Evolutionary conservation across 2,329 filamentous ascomycete species (phyloP), one percentile per base, ranked within the genome.

Genomic region (Teratosphaeria gauchensis): DNA sequence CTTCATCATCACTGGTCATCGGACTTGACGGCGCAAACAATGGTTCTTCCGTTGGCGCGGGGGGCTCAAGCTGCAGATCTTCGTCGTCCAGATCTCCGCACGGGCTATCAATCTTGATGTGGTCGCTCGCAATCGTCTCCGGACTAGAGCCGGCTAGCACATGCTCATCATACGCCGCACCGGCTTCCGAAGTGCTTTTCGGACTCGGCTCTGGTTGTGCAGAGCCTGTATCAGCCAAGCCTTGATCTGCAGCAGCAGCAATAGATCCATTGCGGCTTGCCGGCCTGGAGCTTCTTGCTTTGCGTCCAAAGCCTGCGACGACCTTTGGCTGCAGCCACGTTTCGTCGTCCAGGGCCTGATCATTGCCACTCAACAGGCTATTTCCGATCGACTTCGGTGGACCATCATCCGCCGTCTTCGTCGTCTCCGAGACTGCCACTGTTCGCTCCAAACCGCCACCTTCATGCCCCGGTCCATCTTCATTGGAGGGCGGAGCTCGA

Each of bases 281-380:
- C 8, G 42, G 42, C 42, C 42, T 48, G 42, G 42, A 48, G n/a
- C n/a, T 19, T 53, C 21, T 53, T n/a, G 31, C 59, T 61, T 63
- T 63, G 32, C 59, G 58, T 21, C 63, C 63, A 54, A 66, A 67
- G 12, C 61, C 63, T 30, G 58, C 62, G 35, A 63, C 62, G 60
- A 59, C 59, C 58, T 62, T 63, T 19, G 65, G 57, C 32, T 59
- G 59, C 33, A 64, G 56, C 66, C 66, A 68, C 31, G 58, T 11
- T 28, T 57, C 52, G 2, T 58, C 59, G 16, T 58, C 56, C 24
- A 62, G 62, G 4, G 63, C 56, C 31, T 59, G 59, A 35, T 59
- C 56, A 24, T 54, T 11, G 7, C 12, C 31, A n/a, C 14, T 30
- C 28, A 30, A 32, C 6, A 19, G 14, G 5, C 19, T 8, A 8